Evolutionary conservation across 495 filamentous ascomycete species (phyloP), one percentile per base, ranked within the genome.

Genomic region (Penicillium coprophilum): DNA sequence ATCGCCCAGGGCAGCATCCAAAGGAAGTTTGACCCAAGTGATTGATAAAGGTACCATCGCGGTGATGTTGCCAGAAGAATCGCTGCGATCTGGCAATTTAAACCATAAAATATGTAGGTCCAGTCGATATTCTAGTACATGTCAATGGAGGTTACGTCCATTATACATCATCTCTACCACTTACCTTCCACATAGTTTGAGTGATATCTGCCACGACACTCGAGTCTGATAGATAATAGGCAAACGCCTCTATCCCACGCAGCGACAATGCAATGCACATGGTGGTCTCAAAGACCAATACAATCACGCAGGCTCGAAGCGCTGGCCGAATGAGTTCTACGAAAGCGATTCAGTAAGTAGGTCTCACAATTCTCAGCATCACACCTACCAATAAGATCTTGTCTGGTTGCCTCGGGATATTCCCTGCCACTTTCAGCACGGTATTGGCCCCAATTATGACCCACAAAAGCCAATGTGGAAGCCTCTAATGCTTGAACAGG

Each of bases 31-130:
- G 84, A 85, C 13, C 68, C 77, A 4, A 91, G 67, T 5, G 81
- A 78, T 70, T 89, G 87, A 53, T 78, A 80, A 7, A 90, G 74
- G 64, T 87, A 90, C 86, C 85, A 90, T 15, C n/a, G 74, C 6
- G 87, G 84, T 12, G 71, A 67, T 0, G 87, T 89, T 0, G 87
- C 86, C 3, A 89, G 73, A 2, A 90, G 70, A 7, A 90, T 76
- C 2, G 82, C 77, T 0, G 86, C 80, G 8, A 90, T 68, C 61
- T 89, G 86, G n/a, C 79, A 85, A 15, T 77, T 80, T 23, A 82
- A 46, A 0, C 84, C 87, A 60, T 89, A 91, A 67, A 90, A 86
- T 49, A 91, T 84, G 66, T 91, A 91, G 67, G 86, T 88, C 87
- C 86, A 87, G 61, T 87, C 84, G 39, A 85, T 83, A 3, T 74